Evolutionary conservation across 495 filamentous ascomycete species (phyloP), one percentile per base, ranked within the genome.

Genomic region (Pseudevernia furfuracea): DNA sequence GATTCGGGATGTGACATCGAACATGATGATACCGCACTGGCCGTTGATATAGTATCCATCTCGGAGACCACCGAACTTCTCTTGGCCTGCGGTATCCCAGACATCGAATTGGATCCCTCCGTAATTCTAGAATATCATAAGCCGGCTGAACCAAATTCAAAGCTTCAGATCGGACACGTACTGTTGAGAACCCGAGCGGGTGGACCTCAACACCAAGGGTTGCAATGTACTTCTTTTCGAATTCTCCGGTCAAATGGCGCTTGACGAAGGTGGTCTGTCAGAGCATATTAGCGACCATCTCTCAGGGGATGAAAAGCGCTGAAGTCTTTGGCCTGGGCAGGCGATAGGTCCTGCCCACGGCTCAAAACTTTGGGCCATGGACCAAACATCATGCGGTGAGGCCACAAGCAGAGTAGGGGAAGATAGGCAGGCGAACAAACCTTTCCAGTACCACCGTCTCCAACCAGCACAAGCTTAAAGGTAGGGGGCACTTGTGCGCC

Each of bases 41-140:
- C 95, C 95, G 84, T 97, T 97, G 86, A 99, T 99, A 81, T 99
- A 99, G 85, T 99, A 99, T 67, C 95, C 95, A 82, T 99, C 95
- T 80, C 95, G 87, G 72, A 99, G 90, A 83, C 95, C 95, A 82
- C 95, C 95, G 71, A 99, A 99, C 86, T 99, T 99, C 85, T 99
- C 95, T 79, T 99, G 95, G 70, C 95, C 95, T 70, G 95, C 95
- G 68, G 95, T 99, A 76, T 99, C 95, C 95, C 95, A 99, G 66
- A 97, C 95, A 77, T 99, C 95, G 82, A 99, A 99, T 82, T 96
- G 91, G 73, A 99, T 96, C 68, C 82, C 81, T 70, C 95, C 95
- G 72, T 90, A 85, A 88, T 97, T 97, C 92, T 96, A 69, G 49
- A 46, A 36, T 48, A 65, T 55, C 59, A 74, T 84, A 73, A 84